A percentile compares a stretch with the other conserved stretches of the same genome.
Evolutionary conservation across 2,329 filamentous ascomycete genomes (phyloP).

Genomic region (Penicillium sp.): DNA sequence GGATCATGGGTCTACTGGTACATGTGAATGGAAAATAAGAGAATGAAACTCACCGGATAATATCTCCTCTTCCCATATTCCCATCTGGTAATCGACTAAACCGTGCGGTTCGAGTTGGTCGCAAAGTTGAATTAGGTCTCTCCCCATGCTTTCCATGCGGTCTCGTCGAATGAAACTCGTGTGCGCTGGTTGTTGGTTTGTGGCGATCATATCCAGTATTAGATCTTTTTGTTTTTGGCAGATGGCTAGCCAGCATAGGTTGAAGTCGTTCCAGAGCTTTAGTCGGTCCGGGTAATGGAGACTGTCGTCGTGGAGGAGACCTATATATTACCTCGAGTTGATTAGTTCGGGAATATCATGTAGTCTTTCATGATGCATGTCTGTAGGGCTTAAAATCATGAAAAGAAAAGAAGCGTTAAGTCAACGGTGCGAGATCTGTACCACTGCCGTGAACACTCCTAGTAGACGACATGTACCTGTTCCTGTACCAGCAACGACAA

Average conservation of each 20-base stretch:
- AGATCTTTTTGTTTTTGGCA: constrained; percentile 81
- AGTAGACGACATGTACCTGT: neutral
- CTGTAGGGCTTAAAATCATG: constrained; percentile 11
- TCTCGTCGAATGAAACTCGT: constrained; percentile 65
- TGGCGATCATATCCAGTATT: constrained; percentile 56
- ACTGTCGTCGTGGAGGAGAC: constrained; percentile 78
- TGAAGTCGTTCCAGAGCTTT: constrained; percentile 90
- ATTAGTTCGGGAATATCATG: constrained; percentile 22
- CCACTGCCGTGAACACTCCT: constrained; percentile 8
- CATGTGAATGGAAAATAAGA: no score
- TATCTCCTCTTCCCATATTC: constrained; percentile 92
- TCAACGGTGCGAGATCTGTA: constrained; percentile 12
- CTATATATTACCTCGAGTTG: constrained; percentile 47
- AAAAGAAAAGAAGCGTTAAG: constrained; percentile 14
- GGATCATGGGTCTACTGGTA: no score
- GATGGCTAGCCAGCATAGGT: constrained; percentile 81
- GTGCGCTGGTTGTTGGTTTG: constrained; percentile 54
- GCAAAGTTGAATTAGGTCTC: constrained; percentile 75
- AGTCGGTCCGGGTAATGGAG: constrained; percentile 70
- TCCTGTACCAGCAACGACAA: constrained; percentile 17
- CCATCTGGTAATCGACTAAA: constrained; percentile 96
- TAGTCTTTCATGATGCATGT: constrained; percentile 17
- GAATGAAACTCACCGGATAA: constrained; percentile 66
- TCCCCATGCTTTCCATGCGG: constrained; percentile 72
- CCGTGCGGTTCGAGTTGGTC: constrained; percentile 85